Evolutionary conservation across 2,329 filamentous ascomycete species (phyloP), one percentile per base, ranked within the genome.

Genomic region (Eutypa lata): DNA sequence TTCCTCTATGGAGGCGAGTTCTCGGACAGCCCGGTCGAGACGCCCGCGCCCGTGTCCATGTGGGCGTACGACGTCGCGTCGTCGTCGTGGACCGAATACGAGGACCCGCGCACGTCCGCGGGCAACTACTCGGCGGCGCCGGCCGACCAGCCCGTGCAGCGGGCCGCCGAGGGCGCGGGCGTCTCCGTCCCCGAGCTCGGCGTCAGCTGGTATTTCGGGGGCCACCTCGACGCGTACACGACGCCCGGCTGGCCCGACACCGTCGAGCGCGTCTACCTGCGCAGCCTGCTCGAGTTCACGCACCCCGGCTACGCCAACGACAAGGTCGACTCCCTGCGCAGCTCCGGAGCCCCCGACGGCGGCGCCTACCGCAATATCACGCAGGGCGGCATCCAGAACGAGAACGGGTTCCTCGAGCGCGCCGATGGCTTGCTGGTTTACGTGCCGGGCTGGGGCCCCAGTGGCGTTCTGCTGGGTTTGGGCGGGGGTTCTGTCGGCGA

Each of bases 1-100:
- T 91, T 80, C 64, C 77, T 91, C 3, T 92, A 91, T 59, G 89
- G 89, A 18, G 89, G 89, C 18, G 77, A 90, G 59, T 90, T 87
- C 61, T 86, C 86, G 1, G 86, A 89, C 58, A 78, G 75, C 14
- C 84, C 87, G 0, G 70, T 74, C 7, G 73, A 70, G 6, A 70
- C 79, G 0, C 88, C 88, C 0, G 73, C 75, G 1, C 73, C 82
- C 0, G 80, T 86, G 49, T 83, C 86, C 0, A 74, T 87, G 1
- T 91, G 89, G 89, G 78, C 84, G 64, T 92, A 91, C 67, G 76
- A 83, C 47, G 84, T 91, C 60, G 65, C 66, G 10, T 76, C 76
- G 8, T 72, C 75, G 31, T 68, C 73, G 2, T 91, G 88, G 88
- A 78, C 75, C 1, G 84, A 90, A 65, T 81, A 86, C 59, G 67